These are phyloP conservation scores for Penstemon eatonii DNA, from an alignment of 257 asterid genomes.

Conservation along the genomic window DNA sequence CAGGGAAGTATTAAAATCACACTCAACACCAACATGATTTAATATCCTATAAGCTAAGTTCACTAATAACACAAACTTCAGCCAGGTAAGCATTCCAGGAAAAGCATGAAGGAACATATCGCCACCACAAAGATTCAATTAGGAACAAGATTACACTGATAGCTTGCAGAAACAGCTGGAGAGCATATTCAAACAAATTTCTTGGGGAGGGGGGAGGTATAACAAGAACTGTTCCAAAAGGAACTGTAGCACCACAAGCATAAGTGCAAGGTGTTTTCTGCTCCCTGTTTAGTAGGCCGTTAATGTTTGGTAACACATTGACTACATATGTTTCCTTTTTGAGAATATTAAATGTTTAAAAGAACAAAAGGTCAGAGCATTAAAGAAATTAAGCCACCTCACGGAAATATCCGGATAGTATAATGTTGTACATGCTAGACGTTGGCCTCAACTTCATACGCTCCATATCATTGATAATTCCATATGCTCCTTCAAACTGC, in stretches of 20 bases:
- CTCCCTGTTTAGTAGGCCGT: neutral
- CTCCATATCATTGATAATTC: slow-evolving; percentile 56
- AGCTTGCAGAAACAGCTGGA: slow-evolving; percentile 12
- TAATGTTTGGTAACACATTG: slow-evolving; percentile 12
- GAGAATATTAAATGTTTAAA: slow-evolving; percentile 5
- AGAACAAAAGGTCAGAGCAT: slow-evolving; percentile 8
- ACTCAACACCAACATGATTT: slow-evolving; percentile 17
- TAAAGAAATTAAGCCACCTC: slow-evolving; percentile 53
- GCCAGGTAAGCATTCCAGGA: neutral
- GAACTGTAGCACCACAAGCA: slow-evolving; percentile 16
- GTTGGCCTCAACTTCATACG: slow-evolving; percentile 54
- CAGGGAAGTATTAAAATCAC: neutral
- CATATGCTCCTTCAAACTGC: slow-evolving; percentile 93
- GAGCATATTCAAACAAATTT: slow-evolving; percentile 11
- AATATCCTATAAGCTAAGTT: slow-evolving; percentile 3
- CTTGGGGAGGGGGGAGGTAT: neutral
- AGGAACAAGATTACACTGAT: slow-evolving; percentile 18
- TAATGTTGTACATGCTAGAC: slow-evolving; percentile 56
- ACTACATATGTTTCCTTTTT: slow-evolving; percentile 2
- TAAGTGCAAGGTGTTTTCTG: neutral
- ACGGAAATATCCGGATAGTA: slow-evolving; percentile 81
- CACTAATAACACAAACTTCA: neutral
- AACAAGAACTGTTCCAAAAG: slow-evolving; percentile 20
- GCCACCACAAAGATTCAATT: slow-evolving; percentile 9
- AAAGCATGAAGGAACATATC: slow-evolving; percentile 6